phyloP scores from a whole-genome alignment of 345 rosid genomes.

The Sapria himalayana region DNA sequence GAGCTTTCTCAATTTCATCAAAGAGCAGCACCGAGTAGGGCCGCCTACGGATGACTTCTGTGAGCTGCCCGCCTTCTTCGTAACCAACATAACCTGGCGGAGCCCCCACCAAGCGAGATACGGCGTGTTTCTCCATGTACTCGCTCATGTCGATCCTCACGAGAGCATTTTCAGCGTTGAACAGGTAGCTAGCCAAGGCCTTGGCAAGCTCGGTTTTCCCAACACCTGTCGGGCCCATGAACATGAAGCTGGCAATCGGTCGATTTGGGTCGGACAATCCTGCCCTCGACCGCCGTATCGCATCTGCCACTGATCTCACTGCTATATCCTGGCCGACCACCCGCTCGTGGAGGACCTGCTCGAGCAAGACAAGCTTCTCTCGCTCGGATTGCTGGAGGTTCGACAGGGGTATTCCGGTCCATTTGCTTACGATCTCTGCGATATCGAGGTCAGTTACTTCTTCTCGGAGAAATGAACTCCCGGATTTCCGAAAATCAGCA shows the following conservation, averaged over 20 bases:
- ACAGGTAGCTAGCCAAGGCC: background rate
- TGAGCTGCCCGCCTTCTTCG: conserved; percentile 5
- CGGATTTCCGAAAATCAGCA: background rate
- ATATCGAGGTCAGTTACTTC: background rate
- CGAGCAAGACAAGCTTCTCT: background rate
- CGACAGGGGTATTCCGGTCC: background rate
- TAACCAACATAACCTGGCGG: conserved; percentile 4
- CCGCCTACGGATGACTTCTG: background rate
- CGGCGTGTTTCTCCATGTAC: background rate
- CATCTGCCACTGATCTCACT: background rate
- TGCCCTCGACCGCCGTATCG: background rate
- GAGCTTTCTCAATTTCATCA: conserved; percentile 62
- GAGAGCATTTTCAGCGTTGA: background rate
- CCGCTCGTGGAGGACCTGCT: background rate
- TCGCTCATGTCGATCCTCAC: conserved; percentile 3
- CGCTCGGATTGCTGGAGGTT: background rate
- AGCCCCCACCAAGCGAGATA: background rate
- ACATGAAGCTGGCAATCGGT: background rate
- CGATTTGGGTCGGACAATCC: background rate
- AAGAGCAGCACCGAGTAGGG: background rate
- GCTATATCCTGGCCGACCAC: conserved; percentile 4
- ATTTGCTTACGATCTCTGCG: conserved; percentile 1
- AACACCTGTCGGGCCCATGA: too few relatives aligned
- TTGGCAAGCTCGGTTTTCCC: conserved; percentile 5
- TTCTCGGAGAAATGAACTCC: background rate